Evolutionary conservation across 1,284 basidiomycete genomes (phyloP).

Genomic region (Moniliophthora roreri): DNA sequence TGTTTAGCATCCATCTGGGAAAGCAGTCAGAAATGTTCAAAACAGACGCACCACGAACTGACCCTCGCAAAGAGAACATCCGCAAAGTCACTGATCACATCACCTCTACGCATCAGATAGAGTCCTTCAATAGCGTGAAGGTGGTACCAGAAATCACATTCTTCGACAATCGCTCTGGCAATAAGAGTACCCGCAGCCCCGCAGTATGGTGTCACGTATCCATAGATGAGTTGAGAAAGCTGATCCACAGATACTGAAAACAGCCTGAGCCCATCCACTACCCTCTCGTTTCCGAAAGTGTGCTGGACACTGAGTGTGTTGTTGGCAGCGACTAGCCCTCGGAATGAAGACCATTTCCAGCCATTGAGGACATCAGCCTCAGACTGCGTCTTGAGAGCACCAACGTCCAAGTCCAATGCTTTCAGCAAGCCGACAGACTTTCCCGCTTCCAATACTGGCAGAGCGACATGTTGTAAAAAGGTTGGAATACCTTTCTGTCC

Average conservation of each 20-base stretch:
- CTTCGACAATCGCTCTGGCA: conserved; percentile 60
- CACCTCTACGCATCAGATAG: conserved; percentile 72
- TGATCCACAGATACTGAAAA: conserved; percentile 56
- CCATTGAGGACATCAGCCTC: conserved; percentile 18
- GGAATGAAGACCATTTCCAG: conserved; percentile 34
- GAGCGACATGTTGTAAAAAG: conserved; percentile 60
- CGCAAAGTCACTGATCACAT: conserved; percentile 70
- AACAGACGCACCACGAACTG: conserved; percentile 17
- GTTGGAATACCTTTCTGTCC: conserved; percentile 47
- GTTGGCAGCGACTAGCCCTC: conserved; percentile 28
- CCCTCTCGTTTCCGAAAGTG: conserved; percentile 9
- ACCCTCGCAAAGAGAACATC: conserved; percentile 75
- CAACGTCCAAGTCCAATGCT: conserved; percentile 33
- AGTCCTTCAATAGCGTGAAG: conserved; percentile 72
- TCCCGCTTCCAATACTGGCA: conserved; percentile 66
- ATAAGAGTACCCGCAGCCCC: conserved; percentile 54
- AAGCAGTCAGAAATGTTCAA: neutral
- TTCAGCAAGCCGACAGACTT: conserved; percentile 77
- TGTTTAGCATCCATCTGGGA: conserved; percentile 69
- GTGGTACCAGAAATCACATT: conserved; percentile 72
- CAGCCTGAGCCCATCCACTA: conserved; percentile 20
- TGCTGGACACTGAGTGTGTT: neutral
- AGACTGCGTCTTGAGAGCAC: conserved; percentile 14
- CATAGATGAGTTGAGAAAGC: conserved; percentile 61
- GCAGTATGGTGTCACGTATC: conserved; percentile 62